These are phyloP conservation scores for Lignosus rhinocerotis DNA, from an alignment of 1,284 basidiomycete species.

Conservation along the genomic window DNA sequence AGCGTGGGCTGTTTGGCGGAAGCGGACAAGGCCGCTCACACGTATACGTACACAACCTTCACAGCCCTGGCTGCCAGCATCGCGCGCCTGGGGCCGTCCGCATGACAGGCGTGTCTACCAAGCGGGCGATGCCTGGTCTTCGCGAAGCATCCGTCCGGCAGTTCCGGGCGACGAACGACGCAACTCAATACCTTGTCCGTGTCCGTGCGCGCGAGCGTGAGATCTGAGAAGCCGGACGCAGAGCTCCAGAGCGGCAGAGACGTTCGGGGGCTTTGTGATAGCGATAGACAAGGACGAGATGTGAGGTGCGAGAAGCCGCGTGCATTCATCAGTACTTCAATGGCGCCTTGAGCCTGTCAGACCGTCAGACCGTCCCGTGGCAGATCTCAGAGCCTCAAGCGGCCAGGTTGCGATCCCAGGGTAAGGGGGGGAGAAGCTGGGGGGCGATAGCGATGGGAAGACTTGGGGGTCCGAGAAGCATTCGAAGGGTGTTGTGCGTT, in stretches of 20 bases:
- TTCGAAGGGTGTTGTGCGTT: not conserved
- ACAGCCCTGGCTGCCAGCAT: too few relatives aligned
- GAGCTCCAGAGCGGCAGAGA: too few relatives aligned
- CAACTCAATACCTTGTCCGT: not conserved
- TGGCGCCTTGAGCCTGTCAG: too few relatives aligned
- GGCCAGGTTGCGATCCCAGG: not conserved
- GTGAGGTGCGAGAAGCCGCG: too few relatives aligned
- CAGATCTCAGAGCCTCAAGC: too few relatives aligned
- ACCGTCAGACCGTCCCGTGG: too few relatives aligned
- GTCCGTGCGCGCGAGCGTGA: not conserved
- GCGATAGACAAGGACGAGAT: too few relatives aligned
- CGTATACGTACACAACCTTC: not conserved
- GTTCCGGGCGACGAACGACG: not conserved
- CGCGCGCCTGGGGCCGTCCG: not conserved
- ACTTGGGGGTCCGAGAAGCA: not conserved
- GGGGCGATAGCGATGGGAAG: not conserved
- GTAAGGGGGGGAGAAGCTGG: not conserved
- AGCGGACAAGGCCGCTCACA: not conserved
- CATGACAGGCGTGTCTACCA: not conserved
- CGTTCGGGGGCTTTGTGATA: too few relatives aligned
- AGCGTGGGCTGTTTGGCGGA: not conserved
- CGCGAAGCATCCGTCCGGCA: not conserved
- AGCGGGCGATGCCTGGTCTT: not conserved
- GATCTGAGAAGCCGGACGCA: not conserved
- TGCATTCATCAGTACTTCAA: too few relatives aligned